phyloP scores from a whole-genome alignment of 2,329 filamentous ascomycete genomes.

The Magnaporthales sp. region DNA sequence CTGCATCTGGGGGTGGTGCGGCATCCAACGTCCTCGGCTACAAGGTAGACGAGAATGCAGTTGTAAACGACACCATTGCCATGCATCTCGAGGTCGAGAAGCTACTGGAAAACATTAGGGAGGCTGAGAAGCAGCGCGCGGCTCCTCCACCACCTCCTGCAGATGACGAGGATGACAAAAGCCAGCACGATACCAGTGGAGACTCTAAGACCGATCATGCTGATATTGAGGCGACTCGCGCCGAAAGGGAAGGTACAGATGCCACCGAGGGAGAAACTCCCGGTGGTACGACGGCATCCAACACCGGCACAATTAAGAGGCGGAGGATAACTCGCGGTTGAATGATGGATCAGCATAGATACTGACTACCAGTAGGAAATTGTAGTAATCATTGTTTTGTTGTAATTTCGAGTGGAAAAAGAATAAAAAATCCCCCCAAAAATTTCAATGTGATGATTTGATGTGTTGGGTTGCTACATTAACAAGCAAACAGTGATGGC shows the following conservation, averaged over 20 bases:
- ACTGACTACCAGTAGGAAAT: neutral
- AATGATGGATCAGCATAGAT: neutral
- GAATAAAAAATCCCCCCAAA: no score
- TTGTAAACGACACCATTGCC: slow-evolving; percentile 78
- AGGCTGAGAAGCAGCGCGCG: slow-evolving; percentile 53
- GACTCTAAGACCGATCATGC: slow-evolving; percentile 8
- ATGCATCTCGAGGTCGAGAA: slow-evolving; percentile 88
- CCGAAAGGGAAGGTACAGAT: slow-evolving; percentile 7
- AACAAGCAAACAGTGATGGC: no score
- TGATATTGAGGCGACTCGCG: neutral
- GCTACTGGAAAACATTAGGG: slow-evolving; percentile 66
- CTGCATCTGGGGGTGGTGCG: slow-evolving; percentile 31
- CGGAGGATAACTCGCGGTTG: slow-evolving; percentile 15
- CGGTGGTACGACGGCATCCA: slow-evolving; percentile 4
- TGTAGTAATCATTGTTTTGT: neutral
- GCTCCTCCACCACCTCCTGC: slow-evolving; percentile 23
- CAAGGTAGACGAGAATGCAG: slow-evolving; percentile 70
- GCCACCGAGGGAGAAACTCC: neutral
- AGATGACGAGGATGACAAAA: slow-evolving; percentile 8
- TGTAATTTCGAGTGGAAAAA: neutral
- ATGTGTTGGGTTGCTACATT: no score
- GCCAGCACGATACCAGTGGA: slow-evolving; percentile 7
- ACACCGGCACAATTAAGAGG: slow-evolving; percentile 14
- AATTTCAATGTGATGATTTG: no score
- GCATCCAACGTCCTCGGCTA: slow-evolving; percentile 41